These are phyloP conservation scores for Zygosaccharomyces lentus DNA, from an alignment of 805 yeast genomes.

Conservation along the genomic window DNA sequence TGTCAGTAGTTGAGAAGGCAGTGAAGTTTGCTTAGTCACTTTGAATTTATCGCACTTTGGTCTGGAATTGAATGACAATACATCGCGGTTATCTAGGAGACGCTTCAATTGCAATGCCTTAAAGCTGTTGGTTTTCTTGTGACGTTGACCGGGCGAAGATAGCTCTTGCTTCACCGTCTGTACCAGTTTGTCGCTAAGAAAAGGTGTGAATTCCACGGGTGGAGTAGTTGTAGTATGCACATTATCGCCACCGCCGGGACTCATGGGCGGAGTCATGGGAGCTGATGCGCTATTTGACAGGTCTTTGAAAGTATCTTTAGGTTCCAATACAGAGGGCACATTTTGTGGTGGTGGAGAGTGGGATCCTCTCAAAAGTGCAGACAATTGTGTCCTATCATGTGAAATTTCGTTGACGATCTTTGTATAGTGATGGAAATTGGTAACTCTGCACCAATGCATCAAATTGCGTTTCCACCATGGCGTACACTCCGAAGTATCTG, in stretches of 20 bases:
- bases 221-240: constrained; percentile 1
- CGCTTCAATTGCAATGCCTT: constrained; percentile 35
- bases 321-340: constrained; percentile 29
- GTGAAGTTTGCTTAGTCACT: constrained; percentile 9
- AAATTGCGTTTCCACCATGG: constrained; percentile 33
- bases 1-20: constrained; percentile 5
- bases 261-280: constrained; percentile 35
- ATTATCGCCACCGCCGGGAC: constrained; percentile 14
- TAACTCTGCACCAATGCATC: constrained; percentile 34
- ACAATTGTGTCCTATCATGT: constrained; percentile 14
- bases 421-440: constrained; percentile 30
- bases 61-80: constrained; percentile 26
- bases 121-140: constrained; percentile 36
- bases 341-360: constrained; percentile 1
- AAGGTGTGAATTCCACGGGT: constrained; percentile 22
- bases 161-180: constrained; percentile 28
- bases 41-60: constrained; percentile 13
- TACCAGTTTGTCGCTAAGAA: constrained; percentile 29
- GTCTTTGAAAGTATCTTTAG: constrained; percentile 29
- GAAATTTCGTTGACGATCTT: constrained; percentile 23
- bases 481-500: constrained; percentile 35
- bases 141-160: constrained; percentile 12
- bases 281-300: constrained; percentile 14
- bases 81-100: constrained; percentile 30
- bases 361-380: constrained; percentile 8